These are phyloP conservation scores for Nyssa sinensis DNA, from an alignment of 148 eudicot genomes.

Conservation along the genomic window DNA sequence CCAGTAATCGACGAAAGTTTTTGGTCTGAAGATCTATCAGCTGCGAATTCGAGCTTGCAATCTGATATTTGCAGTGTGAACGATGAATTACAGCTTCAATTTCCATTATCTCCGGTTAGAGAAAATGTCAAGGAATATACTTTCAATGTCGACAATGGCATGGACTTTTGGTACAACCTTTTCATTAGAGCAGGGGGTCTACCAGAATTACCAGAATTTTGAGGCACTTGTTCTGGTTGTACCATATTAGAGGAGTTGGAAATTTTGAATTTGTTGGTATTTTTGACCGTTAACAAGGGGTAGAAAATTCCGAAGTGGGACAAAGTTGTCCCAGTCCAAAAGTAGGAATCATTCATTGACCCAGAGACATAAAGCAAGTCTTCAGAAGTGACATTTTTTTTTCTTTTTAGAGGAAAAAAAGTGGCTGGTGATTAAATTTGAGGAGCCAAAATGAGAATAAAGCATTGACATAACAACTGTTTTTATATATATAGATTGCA, in stretches of 20 bases:
- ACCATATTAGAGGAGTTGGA: not conserved
- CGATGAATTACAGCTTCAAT: not conserved
- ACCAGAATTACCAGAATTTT: constrained; percentile 47
- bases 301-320: not conserved
- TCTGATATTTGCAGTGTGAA: too few species aligned
- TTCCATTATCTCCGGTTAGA: not conserved
- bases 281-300: constrained; percentile 1
- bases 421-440: too few species aligned
- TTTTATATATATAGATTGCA: too few species aligned
- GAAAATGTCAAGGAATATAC: not conserved
- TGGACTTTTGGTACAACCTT: constrained; percentile 53
- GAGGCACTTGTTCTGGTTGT: constrained; percentile 9
- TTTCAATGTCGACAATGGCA: constrained; percentile 2
- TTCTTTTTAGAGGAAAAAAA: not conserved
- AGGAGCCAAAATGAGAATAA: not conserved
- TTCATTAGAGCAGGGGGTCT: constrained; percentile 35
- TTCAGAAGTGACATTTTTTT: not conserved
- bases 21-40: constrained; percentile 39
- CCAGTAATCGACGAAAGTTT: constrained; percentile 56
- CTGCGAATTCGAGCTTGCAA: too few species aligned
- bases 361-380: not conserved
- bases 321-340: not conserved
- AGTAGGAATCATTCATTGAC: not conserved
- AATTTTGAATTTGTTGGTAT: not conserved
- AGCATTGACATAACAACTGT: constrained; percentile 1